Base-by-base conservation (phyloP, 768 basidiomycete genomes). In the Pleurotus cornucopiae region DNA sequence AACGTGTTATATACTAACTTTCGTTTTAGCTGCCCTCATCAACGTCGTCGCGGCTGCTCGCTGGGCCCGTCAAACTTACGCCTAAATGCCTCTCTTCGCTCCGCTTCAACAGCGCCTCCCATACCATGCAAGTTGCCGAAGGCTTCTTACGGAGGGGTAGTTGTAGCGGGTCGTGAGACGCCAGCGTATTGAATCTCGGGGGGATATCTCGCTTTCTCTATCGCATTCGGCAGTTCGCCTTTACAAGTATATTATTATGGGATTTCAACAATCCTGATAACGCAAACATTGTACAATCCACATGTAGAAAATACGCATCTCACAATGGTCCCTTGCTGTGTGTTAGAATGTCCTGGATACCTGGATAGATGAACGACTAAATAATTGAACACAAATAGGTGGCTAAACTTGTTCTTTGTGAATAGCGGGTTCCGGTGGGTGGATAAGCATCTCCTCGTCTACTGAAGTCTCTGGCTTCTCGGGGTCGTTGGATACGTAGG, bases 61-160 rank as follows among this genome's bases (percentile, higher is more conserved):
- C 71, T 95, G 91, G 93, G 94, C 94, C 64, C 91, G 96, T 68
- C 70, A 82, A 72, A 83, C 79, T 67, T 88, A 89, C 75, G 83
- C 83, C 71, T 95, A 78, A 88, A 68, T 67, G 60, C 61, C 61
- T 66, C 63, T 64, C 62, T 69, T 64, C 18, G 43, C 73, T 60
- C 78, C 87, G 91, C 91, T 93, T 92, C 90, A 93, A 92, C 90
- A 92, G 90, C 91, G 85, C 79, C 83, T 82, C 77, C 75, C 41
- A 44, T 21, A 21, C 20, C 30, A 34, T 34, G 30, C 30, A 34
- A 34, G 30, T 34, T 2, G 30, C 30, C 30, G 30, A 34, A 34
- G 30, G 30, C 30, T 34, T 34, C 9, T 34, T 34, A 82, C 77
- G 74, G 71, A 75, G 76, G 76, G 76, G 76, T 81, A 73, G 77